Percentiles rank a stretch among this genome's conserved stretches.
Evolutionary conservation across 1,284 basidiomycete genomes (phyloP).

Genomic region (Microbotryomycetes sp.): DNA sequence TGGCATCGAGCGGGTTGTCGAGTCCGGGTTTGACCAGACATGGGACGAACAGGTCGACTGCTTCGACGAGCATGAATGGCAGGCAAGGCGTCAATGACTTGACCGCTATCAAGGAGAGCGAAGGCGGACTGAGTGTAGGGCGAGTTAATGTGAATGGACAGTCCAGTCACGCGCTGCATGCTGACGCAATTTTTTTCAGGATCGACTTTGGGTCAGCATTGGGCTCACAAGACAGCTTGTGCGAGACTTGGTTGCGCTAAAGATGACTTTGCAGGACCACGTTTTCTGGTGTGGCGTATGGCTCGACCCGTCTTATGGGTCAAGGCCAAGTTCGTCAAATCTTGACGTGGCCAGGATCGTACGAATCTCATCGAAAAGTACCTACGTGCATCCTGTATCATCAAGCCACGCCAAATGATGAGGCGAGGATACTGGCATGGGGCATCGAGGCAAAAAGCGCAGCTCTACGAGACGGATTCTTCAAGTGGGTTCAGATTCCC

Average conservation of each 20-base stretch:
- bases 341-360: background rate
- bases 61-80: background rate
- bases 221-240: background rate
- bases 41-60: background rate
- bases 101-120: background rate
- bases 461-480: background rate
- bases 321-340: background rate
- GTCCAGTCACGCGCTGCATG: too few species aligned
- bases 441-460: slow-evolving; percentile 2
- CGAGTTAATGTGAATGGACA: too few species aligned
- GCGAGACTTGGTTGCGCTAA: too few species aligned
- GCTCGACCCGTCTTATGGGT: background rate
- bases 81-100: background rate
- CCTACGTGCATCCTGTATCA: background rate
- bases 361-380: background rate
- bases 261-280: background rate
- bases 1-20: background rate
- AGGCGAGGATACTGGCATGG: background rate
- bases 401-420: background rate
- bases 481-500: background rate
- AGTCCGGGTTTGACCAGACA: background rate
- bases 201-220: background rate
- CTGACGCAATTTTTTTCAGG: too few species aligned
- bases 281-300: background rate
- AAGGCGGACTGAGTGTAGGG: background rate